Evolutionary conservation across 306 rosid genomes (phyloP).

Genomic region (Rosa lucieae): DNA sequence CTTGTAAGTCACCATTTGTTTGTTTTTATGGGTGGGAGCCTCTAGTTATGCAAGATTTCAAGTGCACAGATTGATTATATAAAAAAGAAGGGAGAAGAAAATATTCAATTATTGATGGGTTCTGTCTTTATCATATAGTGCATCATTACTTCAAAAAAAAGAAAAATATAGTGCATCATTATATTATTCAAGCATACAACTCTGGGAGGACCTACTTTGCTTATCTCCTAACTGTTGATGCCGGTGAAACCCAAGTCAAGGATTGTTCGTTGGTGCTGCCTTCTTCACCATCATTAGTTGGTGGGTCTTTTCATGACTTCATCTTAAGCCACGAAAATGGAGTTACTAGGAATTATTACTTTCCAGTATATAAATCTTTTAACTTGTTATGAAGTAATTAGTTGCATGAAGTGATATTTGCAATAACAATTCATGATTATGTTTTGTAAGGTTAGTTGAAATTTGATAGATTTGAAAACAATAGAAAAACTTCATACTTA

Average conservation of each 20-base stretch:
- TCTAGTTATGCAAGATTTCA: not conserved
- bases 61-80: not conserved
- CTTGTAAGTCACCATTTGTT: not conserved
- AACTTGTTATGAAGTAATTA: too few species aligned
- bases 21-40: not conserved
- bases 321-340: not conserved
- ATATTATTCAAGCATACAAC: not conserved
- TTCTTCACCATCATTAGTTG: slow-evolving; percentile 2
- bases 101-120: not conserved
- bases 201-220: slow-evolving; percentile 27
- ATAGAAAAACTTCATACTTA: not conserved
- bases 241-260: slow-evolving; percentile 36
- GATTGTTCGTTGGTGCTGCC: slow-evolving; percentile 6
- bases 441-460: not conserved
- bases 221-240: slow-evolving; percentile 40
- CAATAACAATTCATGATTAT: too few species aligned
- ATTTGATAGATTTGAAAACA: not conserved
- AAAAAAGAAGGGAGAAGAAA: not conserved
- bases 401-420: too few species aligned
- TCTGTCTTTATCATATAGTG: not conserved
- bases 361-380: too few species aligned
- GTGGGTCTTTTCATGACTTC: slow-evolving; percentile 24
- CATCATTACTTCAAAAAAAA: not conserved
- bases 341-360: not conserved
- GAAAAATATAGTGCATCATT: not conserved